Evolutionary conservation across 2,329 filamentous ascomycete species (phyloP), one percentile per base, ranked within the genome.

Genomic region (Aspergillus glaucus): DNA sequence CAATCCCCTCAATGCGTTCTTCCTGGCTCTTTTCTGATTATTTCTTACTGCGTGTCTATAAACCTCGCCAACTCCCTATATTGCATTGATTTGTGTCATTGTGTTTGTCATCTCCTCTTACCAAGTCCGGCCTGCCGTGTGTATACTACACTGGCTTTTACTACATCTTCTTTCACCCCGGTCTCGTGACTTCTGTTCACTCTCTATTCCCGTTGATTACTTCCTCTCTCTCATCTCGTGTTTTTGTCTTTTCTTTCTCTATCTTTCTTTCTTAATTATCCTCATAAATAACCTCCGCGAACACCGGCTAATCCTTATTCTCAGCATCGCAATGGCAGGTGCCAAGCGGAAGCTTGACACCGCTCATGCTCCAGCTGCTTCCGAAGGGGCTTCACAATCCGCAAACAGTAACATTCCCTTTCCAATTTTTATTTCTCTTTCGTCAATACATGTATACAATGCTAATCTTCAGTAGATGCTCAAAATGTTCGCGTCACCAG

Each of bases 321-420:
- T 34, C 22, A 40, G 57, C 53, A 55, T 53, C 59, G 56, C 54
- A 49, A 70, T 70, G 67, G 65, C 63, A 54, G 67, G 66, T 51
- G 60, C 61, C 53, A 67, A 64, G 55, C 65, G 65, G 51, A 67
- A 62, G 48, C 53, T 59, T 45, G 61, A 61, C 44, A 57, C 62
- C 40, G 46, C 59, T 46, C 55, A 56, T 43, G 59, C 55, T 40
- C 50, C 58, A 41, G 37, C 55, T 26, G 46, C 56, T 30, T 12
- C 26, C 37, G 49, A 53, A 43, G 54, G 56, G 43, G 37, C 55
- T 17, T 49, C 58, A 24, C 56, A 57, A 47, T 55, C 53, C 42
- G 54, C 50, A 30, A 45, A 55, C 32, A 58, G 63, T 66, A 61
- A 56, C 56, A 47, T 24, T 44, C 17, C 22, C 9, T 12, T 12